Evolutionary conservation across 257 asterid genomes (phyloP).

Genomic region (Solanum dulcamara): DNA sequence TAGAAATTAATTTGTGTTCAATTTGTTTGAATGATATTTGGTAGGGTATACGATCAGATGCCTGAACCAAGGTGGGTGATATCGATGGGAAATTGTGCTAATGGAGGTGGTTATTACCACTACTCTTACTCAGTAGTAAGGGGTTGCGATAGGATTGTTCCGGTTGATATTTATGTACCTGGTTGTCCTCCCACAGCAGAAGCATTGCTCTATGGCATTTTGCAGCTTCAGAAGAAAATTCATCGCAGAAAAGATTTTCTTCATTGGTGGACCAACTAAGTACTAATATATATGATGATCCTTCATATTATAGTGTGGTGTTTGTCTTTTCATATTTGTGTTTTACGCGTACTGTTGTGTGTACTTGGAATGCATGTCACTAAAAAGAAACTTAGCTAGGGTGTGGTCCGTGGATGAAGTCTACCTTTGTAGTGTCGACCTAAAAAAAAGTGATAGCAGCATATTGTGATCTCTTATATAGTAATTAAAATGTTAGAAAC

Average conservation of each 20-base stretch:
- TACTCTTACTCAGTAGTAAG: conserved; percentile 85
- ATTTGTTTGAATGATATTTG: background rate
- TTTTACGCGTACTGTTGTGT: background rate
- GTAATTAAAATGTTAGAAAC: background rate
- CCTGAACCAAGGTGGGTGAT: conserved; percentile 99
- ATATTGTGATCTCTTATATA: background rate
- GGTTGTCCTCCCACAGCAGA: conserved; percentile 99
- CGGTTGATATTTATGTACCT: conserved; percentile 85
- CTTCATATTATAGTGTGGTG: background rate
- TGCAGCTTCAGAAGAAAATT: conserved; percentile 92
- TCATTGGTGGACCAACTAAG: conserved; percentile 63
- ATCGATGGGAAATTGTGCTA: conserved; percentile 98
- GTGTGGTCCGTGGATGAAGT: background rate
- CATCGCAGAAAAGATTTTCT: conserved; percentile 88
- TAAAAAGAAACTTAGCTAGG: background rate
- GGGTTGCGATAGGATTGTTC: conserved; percentile 91
- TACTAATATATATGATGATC: too few species aligned
- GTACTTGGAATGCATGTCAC: too few species aligned
- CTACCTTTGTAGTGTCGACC: background rate
- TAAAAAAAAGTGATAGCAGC: background rate
- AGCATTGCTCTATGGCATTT: conserved; percentile 85
- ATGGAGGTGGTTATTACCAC: conserved; percentile 93
- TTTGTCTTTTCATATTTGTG: background rate
- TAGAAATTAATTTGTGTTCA: too few species aligned
- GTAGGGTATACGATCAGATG: conserved; percentile 95